Percentiles rank a stretch among this genome's conserved stretches.
Evolutionary conservation across 83 land plant genomes (phyloP).

Genomic region (Picea mariana): DNA sequence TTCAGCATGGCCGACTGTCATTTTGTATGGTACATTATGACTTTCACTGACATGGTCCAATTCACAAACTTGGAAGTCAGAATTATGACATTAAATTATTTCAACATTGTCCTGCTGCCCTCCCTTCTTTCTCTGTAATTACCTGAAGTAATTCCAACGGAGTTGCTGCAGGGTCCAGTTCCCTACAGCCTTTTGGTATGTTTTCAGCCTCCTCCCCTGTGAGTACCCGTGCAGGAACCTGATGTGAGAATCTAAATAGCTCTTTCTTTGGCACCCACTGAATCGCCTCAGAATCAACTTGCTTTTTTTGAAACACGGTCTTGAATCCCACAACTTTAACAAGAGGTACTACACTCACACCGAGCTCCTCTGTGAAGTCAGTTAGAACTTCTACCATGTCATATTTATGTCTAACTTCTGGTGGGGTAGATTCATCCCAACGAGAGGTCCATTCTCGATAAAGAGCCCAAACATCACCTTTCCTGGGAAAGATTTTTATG

Average conservation of each 20-base stretch:
- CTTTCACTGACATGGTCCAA: slow-evolving; percentile 1
- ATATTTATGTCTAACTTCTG: slow-evolving; percentile 56
- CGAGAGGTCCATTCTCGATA: slow-evolving; percentile 67
- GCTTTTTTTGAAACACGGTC: slow-evolving; percentile 50
- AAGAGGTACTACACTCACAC: slow-evolving; percentile 50
- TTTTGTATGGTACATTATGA: slow-evolving; percentile 10
- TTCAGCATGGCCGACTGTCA: slow-evolving; percentile 3
- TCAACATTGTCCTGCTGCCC: slow-evolving; percentile 1
- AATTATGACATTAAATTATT: background rate
- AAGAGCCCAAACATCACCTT: slow-evolving; percentile 83
- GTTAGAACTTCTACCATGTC: slow-evolving; percentile 76
- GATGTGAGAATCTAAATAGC: slow-evolving; percentile 77
- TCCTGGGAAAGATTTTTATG: slow-evolving; percentile 57
- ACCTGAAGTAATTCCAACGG: slow-evolving; percentile 68
- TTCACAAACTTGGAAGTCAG: background rate
- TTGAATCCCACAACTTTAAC: slow-evolving; percentile 71
- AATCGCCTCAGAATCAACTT: slow-evolving; percentile 30
- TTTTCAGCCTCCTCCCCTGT: slow-evolving; percentile 57
- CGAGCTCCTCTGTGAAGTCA: slow-evolving; percentile 51
- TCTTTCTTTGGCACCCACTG: slow-evolving; percentile 59
- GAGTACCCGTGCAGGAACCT: slow-evolving; percentile 66
- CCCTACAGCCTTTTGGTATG: slow-evolving; percentile 68
- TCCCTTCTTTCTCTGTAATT: slow-evolving; percentile 22
- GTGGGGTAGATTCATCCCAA: slow-evolving; percentile 52
- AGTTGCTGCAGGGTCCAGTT: slow-evolving; percentile 82